phyloP scores from a whole-genome alignment of 106 monocot species.

The Alisma plantagoaquatica region DNA sequence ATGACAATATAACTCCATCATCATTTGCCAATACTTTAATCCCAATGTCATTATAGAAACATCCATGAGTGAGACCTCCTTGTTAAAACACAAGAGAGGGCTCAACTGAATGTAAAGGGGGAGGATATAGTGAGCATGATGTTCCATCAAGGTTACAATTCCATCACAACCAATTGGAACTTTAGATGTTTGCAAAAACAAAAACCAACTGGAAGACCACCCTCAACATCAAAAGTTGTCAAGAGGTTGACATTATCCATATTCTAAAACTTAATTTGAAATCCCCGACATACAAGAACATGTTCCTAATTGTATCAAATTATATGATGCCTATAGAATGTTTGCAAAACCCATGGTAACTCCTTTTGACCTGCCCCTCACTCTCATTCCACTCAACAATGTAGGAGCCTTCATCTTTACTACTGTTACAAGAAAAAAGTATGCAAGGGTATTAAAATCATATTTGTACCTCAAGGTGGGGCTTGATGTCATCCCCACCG shows the following conservation, averaged over 20 bases:
- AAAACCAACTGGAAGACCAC: conserved; percentile 32
- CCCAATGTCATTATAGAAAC: conserved; percentile 59
- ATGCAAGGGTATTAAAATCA: neutral
- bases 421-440: conserved; percentile 68
- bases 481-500: conserved; percentile 66
- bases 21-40: conserved; percentile 75
- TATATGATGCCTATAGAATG: conserved; percentile 46
- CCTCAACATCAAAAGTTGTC: conserved; percentile 60
- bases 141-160: neutral
- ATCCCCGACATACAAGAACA: conserved; percentile 70
- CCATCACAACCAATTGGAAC: neutral
- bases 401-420: conserved; percentile 53
- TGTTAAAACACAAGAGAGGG: conserved; percentile 61
- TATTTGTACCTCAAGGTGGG: conserved; percentile 62
- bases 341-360: conserved; percentile 56
- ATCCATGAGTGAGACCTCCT: conserved; percentile 49
- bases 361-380: conserved; percentile 62
- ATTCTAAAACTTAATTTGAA: conserved; percentile 62
- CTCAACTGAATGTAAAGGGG: too few species aligned
- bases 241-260: conserved; percentile 64
- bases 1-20: conserved; percentile 43
- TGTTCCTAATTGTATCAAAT: conserved; percentile 61
- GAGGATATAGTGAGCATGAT: neutral
- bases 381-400: conserved; percentile 81
- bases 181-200: neutral